phyloP scores from a whole-genome alignment of 2,329 filamentous ascomycete species.

The Phoma sp. region DNA sequence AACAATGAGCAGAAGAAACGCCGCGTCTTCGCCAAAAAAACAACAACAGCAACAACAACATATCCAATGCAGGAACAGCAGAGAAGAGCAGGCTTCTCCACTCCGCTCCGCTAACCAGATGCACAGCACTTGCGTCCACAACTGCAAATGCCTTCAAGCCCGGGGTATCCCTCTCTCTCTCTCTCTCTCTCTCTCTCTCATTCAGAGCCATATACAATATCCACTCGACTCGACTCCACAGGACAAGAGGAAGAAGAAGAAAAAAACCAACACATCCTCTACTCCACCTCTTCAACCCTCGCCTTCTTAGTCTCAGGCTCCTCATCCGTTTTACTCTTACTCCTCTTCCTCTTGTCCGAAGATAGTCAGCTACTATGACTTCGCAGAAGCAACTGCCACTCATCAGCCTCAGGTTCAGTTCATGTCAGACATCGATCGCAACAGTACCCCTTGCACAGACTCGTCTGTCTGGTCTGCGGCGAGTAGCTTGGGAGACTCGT shows the following conservation, averaged over 20 bases:
- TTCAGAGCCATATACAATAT: neutral
- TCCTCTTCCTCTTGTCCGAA: conserved; percentile 20
- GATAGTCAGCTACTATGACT: conserved; percentile 24
- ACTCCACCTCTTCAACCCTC: conserved; percentile 5
- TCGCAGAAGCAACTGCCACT: conserved; percentile 18
- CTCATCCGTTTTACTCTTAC: neutral
- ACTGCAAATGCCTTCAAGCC: neutral
- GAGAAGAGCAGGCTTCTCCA: too few relatives aligned
- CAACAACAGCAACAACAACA: too few relatives aligned
- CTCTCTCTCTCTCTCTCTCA: too few relatives aligned
- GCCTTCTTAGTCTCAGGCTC: conserved; percentile 13
- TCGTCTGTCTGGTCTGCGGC: conserved; percentile 70
- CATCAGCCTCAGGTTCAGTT: conserved; percentile 12
- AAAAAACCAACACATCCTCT: too few relatives aligned
- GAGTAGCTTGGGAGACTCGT: conserved; percentile 64
- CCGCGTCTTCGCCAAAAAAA: neutral
- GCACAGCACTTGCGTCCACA: too few relatives aligned
- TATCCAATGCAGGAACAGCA: too few relatives aligned
- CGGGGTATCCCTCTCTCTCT: conserved; percentile 7
- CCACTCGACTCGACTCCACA: neutral
- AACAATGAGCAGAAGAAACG: neutral
- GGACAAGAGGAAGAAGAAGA: conserved; percentile 15
- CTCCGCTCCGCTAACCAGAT: too few relatives aligned
- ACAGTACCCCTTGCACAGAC: conserved; percentile 61
- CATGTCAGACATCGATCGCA: conserved; percentile 17